phyloP scores from a whole-genome alignment of 148 eudicot species.

The Silene conica region DNA sequence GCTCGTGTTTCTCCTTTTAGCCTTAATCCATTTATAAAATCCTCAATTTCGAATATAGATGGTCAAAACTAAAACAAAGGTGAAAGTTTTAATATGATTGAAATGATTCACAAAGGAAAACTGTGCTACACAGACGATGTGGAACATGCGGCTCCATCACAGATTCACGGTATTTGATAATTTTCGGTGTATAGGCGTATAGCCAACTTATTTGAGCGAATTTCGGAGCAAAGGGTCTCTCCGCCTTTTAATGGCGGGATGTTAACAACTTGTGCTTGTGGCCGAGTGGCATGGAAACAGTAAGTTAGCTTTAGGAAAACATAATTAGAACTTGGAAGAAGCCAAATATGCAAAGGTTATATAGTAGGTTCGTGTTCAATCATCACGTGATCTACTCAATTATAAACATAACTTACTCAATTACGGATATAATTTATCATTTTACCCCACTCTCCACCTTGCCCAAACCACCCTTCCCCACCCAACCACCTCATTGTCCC shows the following conservation, averaged over 20 bases:
- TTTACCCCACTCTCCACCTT: too few relatives aligned
- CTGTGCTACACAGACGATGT: background rate
- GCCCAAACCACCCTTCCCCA: too few relatives aligned
- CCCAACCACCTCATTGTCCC: too few relatives aligned
- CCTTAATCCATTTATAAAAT: too few relatives aligned
- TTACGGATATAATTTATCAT: too few relatives aligned
- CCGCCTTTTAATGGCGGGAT: slow-evolving; percentile 77
- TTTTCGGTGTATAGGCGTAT: slow-evolving; percentile 51
- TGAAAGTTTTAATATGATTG: background rate
- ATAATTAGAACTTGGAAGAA: background rate
- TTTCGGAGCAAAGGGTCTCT: slow-evolving; percentile 50
- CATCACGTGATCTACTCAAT: too few relatives aligned
- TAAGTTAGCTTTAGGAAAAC: background rate
- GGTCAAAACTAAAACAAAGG: background rate
- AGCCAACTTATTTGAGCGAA: slow-evolving; percentile 41
- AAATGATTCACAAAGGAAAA: slow-evolving; percentile 11
- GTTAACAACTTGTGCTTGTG: slow-evolving; percentile 46
- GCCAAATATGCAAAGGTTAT: background rate
- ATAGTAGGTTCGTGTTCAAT: too few relatives aligned
- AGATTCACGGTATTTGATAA: slow-evolving; percentile 84
- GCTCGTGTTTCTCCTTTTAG: too few relatives aligned
- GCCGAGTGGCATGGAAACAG: background rate
- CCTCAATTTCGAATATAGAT: background rate
- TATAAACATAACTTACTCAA: too few relatives aligned
- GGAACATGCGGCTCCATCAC: slow-evolving; percentile 25